Percentiles rank a stretch among this genome's conserved stretches.
Evolutionary conservation across 1,139 yeast genomes (phyloP).

Genomic region (Suhomyces ambrosiae): DNA sequence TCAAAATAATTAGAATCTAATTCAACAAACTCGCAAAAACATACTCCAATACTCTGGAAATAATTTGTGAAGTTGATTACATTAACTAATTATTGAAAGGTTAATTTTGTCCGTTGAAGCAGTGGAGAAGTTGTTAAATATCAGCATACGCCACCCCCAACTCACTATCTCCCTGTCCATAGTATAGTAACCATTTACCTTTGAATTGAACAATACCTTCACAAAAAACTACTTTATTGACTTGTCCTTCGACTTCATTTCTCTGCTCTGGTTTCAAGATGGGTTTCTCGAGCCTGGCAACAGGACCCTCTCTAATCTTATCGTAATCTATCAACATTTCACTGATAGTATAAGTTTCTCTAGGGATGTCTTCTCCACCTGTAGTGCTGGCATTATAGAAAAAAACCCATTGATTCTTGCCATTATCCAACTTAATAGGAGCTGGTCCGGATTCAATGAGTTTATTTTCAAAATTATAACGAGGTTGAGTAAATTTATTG

Average conservation of each 20-base stretch:
- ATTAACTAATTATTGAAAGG: no score
- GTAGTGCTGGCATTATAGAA: slow-evolving; percentile 46
- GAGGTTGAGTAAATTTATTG: slow-evolving; percentile 34
- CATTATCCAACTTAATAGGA: slow-evolving; percentile 39
- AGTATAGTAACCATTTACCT: slow-evolving; percentile 47
- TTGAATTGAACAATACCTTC: slow-evolving; percentile 49
- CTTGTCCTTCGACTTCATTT: slow-evolving; percentile 47
- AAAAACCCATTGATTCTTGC: slow-evolving; percentile 39
- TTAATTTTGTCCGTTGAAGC: no score
- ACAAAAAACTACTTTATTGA: slow-evolving; percentile 46
- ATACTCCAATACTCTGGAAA: no score
- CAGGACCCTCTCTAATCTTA: slow-evolving; percentile 36
- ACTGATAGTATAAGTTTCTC: slow-evolving; percentile 39
- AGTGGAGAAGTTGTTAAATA: no score
- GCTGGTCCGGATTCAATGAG: slow-evolving; percentile 50
- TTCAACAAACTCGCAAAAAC: no score
- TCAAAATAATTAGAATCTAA: no score
- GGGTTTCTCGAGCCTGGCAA: slow-evolving; percentile 43
- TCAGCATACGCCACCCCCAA: slow-evolving; percentile 46
- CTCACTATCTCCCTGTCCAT: slow-evolving; percentile 49
- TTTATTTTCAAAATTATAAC: slow-evolving; percentile 37
- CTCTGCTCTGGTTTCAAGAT: slow-evolving; percentile 37
- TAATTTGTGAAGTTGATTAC: no score
- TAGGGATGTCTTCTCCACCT: slow-evolving; percentile 35
- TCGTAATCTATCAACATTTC: slow-evolving; percentile 50